Evolutionary conservation across 2,329 filamentous ascomycete species (phyloP).

Genomic region (Furcasterigmium sp.): DNA sequence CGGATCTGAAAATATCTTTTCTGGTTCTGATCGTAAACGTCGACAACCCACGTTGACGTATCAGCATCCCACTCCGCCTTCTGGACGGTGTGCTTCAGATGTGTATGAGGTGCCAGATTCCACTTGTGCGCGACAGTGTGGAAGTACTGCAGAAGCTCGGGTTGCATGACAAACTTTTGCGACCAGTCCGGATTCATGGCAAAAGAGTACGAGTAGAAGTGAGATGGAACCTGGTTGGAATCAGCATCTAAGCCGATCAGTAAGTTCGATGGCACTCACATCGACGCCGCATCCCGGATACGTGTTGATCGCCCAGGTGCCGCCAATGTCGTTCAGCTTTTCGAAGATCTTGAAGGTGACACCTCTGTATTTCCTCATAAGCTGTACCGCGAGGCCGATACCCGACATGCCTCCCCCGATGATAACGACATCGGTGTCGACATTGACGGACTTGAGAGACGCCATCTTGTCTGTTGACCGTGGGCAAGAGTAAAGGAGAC

Average conservation of each 20-base stretch:
- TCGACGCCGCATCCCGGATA: constrained; percentile 21
- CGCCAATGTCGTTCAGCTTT: constrained; percentile 21
- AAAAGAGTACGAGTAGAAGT: constrained; percentile 36
- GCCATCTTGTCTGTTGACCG: background rate
- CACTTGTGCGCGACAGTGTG: background rate
- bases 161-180: constrained; percentile 23
- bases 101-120: background rate
- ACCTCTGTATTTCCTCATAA: constrained; percentile 10
- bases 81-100: constrained; percentile 11
- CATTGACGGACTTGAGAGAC: background rate
- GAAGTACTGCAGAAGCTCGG: constrained; percentile 24
- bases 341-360: constrained; percentile 21
- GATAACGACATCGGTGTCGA: constrained; percentile 17
- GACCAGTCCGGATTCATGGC: constrained; percentile 32
- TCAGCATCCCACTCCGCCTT: constrained; percentile 14
- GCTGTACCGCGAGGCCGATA: constrained; percentile 16
- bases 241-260: background rate
- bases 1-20: constrained; percentile 10
- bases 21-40: constrained; percentile 12
- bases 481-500: background rate
- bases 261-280: background rate
- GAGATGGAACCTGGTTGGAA: constrained; percentile 19
- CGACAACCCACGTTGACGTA: constrained; percentile 12
- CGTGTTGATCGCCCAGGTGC: constrained; percentile 22
- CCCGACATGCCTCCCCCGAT: constrained; percentile 22